Percentiles rank a stretch among this genome's conserved stretches.
phyloP scores from a whole-genome alignment of 768 basidiomycete species.

The Mycena venus region DNA sequence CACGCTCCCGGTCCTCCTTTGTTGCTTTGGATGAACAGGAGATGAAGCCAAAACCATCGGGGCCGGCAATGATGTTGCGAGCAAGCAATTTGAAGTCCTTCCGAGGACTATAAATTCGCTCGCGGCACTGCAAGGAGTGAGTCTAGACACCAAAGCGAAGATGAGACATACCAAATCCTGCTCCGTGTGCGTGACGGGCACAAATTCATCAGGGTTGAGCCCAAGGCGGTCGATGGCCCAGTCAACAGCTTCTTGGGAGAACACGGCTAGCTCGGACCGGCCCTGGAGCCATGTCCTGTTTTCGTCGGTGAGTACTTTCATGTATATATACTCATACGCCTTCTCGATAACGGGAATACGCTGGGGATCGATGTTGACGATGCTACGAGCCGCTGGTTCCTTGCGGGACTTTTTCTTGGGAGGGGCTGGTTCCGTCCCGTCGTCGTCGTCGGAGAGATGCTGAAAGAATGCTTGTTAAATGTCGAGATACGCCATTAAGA shows the following conservation, averaged over 20 bases:
- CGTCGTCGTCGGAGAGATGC: background rate
- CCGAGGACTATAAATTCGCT: background rate
- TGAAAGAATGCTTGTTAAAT: background rate
- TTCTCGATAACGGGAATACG: background rate
- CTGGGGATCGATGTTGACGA: background rate
- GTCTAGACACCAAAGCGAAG: background rate
- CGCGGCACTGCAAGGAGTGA: background rate
- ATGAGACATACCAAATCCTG: slow-evolving; percentile 4
- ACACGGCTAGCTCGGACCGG: background rate
- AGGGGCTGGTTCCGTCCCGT: background rate
- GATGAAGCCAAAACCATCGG: background rate
- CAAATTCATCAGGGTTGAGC: background rate
- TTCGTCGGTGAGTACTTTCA: background rate
- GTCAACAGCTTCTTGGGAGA: background rate
- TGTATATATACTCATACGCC: background rate
- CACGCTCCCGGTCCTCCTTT: background rate
- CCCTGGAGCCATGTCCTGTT: background rate
- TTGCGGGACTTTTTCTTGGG: slow-evolving; percentile 11
- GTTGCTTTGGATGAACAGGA: background rate
- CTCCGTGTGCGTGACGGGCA: background rate
- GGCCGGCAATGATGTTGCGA: background rate
- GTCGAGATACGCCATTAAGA: background rate
- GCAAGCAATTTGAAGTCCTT: background rate
- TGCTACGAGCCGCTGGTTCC: slow-evolving; percentile 8
- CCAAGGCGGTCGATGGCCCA: background rate